Conservation (phyloP, 331 rosid genomes). For the Pyrus hybrid region DNA sequence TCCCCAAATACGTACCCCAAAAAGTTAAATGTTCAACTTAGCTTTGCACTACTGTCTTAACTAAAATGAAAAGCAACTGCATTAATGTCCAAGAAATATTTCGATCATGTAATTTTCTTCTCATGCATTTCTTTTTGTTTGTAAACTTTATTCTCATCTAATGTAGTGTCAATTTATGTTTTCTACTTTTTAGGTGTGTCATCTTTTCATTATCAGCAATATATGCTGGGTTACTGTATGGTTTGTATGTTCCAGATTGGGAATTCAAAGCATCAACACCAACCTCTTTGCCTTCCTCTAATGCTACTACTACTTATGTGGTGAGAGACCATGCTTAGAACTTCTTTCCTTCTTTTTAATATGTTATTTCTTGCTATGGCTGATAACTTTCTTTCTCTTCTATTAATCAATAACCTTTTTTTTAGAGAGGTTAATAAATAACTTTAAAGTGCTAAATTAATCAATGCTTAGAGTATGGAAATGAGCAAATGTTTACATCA, state of each 20-base stretch:
- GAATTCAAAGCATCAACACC: constrained; percentile 38
- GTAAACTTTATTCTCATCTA: neutral
- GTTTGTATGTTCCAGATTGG: constrained; percentile 92
- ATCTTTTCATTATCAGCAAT: constrained; percentile 45
- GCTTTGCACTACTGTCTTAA: neutral
- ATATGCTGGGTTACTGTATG: constrained; percentile 56
- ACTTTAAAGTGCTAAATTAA: neutral
- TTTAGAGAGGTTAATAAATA: neutral
- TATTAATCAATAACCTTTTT: neutral
- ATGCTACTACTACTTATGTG: constrained; percentile 35
- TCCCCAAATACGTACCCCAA: neutral
- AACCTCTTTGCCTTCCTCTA: constrained; percentile 30
- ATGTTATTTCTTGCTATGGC: constrained; percentile 1
- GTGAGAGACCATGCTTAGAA: constrained; percentile 30
- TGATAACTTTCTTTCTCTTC: too few species aligned
- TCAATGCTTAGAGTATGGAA: neutral
- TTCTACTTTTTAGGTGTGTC: constrained; percentile 47
- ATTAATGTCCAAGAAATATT: neutral
- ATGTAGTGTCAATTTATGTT: neutral
- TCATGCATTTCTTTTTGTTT: neutral
- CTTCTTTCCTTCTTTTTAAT: neutral
- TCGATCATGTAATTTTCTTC: constrained; percentile 3
- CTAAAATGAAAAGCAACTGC: neutral
- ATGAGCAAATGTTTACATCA: neutral
- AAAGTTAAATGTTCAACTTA: neutral